These are phyloP conservation scores for Aspergillus clavatus DNA, from an alignment of 2,329 filamentous ascomycete genomes.

Conservation along the genomic window DNA sequence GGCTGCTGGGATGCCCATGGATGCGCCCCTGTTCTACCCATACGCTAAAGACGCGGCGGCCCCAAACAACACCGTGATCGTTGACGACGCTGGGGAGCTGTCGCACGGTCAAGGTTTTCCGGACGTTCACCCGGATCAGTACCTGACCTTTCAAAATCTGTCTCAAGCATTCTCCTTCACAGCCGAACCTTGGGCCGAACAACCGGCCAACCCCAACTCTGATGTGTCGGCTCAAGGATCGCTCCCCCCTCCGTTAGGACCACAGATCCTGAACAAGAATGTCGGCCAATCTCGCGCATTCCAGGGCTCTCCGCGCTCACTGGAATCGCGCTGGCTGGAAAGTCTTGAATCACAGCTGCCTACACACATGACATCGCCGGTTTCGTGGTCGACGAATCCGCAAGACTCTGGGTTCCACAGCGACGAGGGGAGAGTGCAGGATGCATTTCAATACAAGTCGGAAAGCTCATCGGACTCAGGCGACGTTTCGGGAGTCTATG, in stretches of 20 bases:
- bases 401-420: slow-evolving; percentile 15
- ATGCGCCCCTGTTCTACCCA: slow-evolving; percentile 29
- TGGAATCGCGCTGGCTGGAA: slow-evolving; percentile 33
- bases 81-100: slow-evolving; percentile 33
- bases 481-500: slow-evolving; percentile 30
- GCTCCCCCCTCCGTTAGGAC: slow-evolving; percentile 14
- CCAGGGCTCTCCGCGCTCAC: slow-evolving; percentile 24
- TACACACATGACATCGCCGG: slow-evolving; percentile 23
- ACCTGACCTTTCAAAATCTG: slow-evolving; percentile 29
- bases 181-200: slow-evolving; percentile 25
- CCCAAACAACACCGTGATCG: slow-evolving; percentile 30
- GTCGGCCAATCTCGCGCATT: slow-evolving; percentile 17
- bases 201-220: slow-evolving; percentile 12
- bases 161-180: slow-evolving; percentile 27
- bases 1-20: slow-evolving; percentile 29
- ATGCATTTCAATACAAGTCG: slow-evolving; percentile 32
- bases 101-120: slow-evolving; percentile 24
- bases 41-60: slow-evolving; percentile 28
- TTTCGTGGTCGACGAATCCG: slow-evolving; percentile 18
- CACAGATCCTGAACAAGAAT: slow-evolving; percentile 21
- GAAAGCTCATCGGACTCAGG: slow-evolving; percentile 36
- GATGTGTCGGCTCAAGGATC: slow-evolving; percentile 14
- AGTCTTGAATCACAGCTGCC: slow-evolving; percentile 31
- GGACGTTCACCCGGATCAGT: slow-evolving; percentile 27
- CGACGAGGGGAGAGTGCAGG: slow-evolving; percentile 18